Base-by-base conservation (phyloP, 2,329 filamentous ascomycete species). In the Pseudocercospora vitis region DNA sequence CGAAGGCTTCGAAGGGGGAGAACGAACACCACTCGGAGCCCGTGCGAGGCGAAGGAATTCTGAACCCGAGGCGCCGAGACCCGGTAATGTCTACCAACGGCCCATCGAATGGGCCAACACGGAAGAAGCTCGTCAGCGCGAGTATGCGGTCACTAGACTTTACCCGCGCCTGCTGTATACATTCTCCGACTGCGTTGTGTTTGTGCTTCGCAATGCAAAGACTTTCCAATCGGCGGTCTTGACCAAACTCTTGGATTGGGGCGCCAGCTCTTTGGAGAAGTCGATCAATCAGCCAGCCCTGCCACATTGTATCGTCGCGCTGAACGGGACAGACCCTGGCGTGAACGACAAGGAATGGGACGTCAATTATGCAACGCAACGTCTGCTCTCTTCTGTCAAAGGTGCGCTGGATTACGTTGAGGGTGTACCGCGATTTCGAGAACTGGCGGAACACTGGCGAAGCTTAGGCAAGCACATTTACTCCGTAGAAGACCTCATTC, bases 261-360 rank as follows among this genome's bases (percentile, higher is more conserved):
- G 78, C 11, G 71, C 72, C 2, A 73, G 77, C 9, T 75, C 76
- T 1, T 67, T 81, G 5, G 78, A 81, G 56, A 79, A 74, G 54
- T 79, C 78, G 0, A 72, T 77, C 37, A 82, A 82, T 53, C 80
- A 82, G 57, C 79, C 80, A 0, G 73, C 76, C 2, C 70, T 82
- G 2, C 79, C 80, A 2, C 78, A 81, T 60, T 79, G 76, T 4
- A 74, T 83, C 48, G 77, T 83, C 35, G 78, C 76, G 0, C 67
- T 82, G 29, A 70, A 69, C 31, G 68, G 65, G 4, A 65, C 64
- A 3, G 67, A 69, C 52, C 67, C 66, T 7, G 58, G 55, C 3
- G 65, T 70, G 1, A 64, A 69, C 29, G 66, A 67, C n/a, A 59
- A 60, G 19, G 65, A 69, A 52, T 70, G 68, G 68, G 66, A 68